These are phyloP conservation scores for Pyricularia pennisetigena DNA, from an alignment of 2,329 filamentous ascomycete genomes.

Conservation along the genomic window DNA sequence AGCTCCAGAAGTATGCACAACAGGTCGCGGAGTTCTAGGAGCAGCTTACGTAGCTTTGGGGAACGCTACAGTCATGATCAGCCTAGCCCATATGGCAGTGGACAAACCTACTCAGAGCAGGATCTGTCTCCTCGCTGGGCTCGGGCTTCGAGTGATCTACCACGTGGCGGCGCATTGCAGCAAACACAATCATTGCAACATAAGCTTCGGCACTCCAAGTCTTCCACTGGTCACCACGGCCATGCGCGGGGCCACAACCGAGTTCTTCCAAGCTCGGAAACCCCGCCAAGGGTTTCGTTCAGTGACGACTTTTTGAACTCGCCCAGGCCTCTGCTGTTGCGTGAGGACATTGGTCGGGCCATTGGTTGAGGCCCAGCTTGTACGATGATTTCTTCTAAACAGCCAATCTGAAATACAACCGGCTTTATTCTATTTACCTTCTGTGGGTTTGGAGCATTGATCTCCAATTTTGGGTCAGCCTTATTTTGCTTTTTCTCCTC, in stretches of 20 bases:
- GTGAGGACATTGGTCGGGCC: slow-evolving; percentile 40
- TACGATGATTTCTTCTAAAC: background rate
- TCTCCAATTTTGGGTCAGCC: background rate
- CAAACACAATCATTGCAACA: background rate
- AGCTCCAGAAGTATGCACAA: slow-evolving; percentile 25
- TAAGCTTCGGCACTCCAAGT: slow-evolving; percentile 5
- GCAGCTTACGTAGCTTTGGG: slow-evolving; percentile 29
- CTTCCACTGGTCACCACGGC: slow-evolving; percentile 7
- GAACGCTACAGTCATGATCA: slow-evolving; percentile 18
- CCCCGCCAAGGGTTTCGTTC: slow-evolving; percentile 32
- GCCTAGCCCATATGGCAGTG: background rate
- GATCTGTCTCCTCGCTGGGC: slow-evolving; percentile 18
- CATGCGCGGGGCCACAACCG: slow-evolving; percentile 20
- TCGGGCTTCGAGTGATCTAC: slow-evolving; percentile 23
- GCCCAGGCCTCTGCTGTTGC: slow-evolving; percentile 33
- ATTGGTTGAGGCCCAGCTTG: slow-evolving; percentile 32
- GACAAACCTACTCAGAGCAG: slow-evolving; percentile 16
- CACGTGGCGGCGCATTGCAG: background rate
- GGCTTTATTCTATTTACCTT: background rate
- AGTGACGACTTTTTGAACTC: slow-evolving; percentile 39
- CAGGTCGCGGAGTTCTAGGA: slow-evolving; percentile 35
- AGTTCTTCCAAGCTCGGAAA: slow-evolving; percentile 32
- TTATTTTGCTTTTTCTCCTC: background rate
- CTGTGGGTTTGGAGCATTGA: background rate
- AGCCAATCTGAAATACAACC: background rate